Conservation (phyloP, 345 rosid species). For the Rhodamnia argentea region DNA sequence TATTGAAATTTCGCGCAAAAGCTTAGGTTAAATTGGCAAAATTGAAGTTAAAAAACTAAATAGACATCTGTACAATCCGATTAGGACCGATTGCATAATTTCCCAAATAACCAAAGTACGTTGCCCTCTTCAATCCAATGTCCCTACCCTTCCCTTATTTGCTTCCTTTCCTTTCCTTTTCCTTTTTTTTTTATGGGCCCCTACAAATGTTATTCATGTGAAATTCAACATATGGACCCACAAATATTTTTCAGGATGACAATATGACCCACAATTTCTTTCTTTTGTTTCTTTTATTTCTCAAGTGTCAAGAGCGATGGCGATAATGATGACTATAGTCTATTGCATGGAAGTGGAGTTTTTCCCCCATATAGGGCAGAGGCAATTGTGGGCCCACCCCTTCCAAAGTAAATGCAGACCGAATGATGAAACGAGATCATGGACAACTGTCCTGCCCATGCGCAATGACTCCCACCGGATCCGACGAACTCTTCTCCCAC, state of each 20-base stretch:
- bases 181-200: background rate
- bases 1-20: no score
- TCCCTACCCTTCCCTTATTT: background rate
- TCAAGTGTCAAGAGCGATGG: background rate
- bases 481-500: no score
- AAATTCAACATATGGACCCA: background rate
- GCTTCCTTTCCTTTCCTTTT: background rate
- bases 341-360: background rate
- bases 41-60: no score
- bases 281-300: background rate
- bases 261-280: no score
- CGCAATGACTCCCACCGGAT: background rate
- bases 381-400: background rate
- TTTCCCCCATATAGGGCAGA: background rate
- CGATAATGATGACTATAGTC: background rate
- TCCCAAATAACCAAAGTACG: background rate
- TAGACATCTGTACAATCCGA: no score
- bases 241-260: background rate
- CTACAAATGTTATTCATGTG: background rate
- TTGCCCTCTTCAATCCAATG: background rate
- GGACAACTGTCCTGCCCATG: constrained; percentile 14
- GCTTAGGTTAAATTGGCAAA: no score
- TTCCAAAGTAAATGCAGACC: background rate
- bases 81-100: no score
- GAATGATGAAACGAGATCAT: background rate